Evolutionary conservation across 1,284 basidiomycete species (phyloP).

Genomic region (Meripilus lineatus): DNA sequence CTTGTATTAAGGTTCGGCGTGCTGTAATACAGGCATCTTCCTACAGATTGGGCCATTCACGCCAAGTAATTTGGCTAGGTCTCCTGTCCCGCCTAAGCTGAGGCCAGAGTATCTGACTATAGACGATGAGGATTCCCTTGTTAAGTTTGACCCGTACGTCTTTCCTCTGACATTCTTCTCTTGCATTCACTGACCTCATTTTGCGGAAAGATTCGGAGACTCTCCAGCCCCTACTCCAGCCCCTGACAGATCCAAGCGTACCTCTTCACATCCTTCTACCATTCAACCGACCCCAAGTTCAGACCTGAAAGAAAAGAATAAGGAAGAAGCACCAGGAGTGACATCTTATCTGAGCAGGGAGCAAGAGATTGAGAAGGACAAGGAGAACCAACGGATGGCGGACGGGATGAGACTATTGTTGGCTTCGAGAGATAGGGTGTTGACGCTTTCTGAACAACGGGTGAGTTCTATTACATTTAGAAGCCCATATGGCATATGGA

Average conservation of each 20-base stretch:
- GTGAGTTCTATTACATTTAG: conserved; percentile 31
- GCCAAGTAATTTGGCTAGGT: conserved; percentile 62
- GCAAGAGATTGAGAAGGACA: too few relatives aligned
- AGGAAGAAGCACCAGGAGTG: too few relatives aligned
- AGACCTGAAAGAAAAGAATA: too few relatives aligned
- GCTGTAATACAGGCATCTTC: neutral
- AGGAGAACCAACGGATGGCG: conserved; percentile 33
- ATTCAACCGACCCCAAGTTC: too few relatives aligned
- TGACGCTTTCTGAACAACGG: conserved; percentile 68
- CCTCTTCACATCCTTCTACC: too few relatives aligned
- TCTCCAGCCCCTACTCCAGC: too few relatives aligned
- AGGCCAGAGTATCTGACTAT: conserved; percentile 62
- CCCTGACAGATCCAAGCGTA: too few relatives aligned
- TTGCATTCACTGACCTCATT: too few relatives aligned
- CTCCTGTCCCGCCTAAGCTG: conserved; percentile 65
- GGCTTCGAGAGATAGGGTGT: conserved; percentile 60
- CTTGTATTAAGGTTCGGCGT: conserved; percentile 1
- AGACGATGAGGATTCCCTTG: conserved; percentile 47
- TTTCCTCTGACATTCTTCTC: conserved; percentile 1
- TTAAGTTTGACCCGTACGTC: conserved; percentile 30
- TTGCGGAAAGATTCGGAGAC: conserved; percentile 34
- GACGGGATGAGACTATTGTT: conserved; percentile 63
- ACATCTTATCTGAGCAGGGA: too few relatives aligned
- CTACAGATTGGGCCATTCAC: conserved; percentile 71
- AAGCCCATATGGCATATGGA: conserved; percentile 2